Base-by-base conservation (phyloP, 495 filamentous ascomycete species). In the Aspergillus carlsbadensis region DNA sequence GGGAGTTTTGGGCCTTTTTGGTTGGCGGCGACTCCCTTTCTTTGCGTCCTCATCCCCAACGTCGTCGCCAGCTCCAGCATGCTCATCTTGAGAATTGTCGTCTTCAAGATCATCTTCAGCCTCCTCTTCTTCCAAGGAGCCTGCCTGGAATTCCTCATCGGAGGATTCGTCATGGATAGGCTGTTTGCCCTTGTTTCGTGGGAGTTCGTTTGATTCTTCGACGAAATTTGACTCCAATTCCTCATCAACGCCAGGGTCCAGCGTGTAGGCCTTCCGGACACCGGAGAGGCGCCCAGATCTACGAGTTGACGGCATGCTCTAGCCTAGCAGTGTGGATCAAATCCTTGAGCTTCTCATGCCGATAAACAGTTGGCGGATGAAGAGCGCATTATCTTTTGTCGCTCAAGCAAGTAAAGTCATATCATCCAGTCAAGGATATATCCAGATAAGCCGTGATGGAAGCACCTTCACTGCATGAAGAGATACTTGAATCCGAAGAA, bases 201-300 rank as follows among this genome's bases (percentile, higher is more conserved):
- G 21, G 5, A 49, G 10, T 4, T 20, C 24, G 33, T 31, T 45
- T 13, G 15, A 18, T 29, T 56, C 37, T 14, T 11, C 44, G 21
- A 47, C 22, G n/a, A 18, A 26, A 26, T 35, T 37, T 35, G 45
- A 42, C 14, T 67, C 68, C 3, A 65, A 68, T 0, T 69, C 65
- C 29, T 75, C 73, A 31, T 61, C 70, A 3, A 65, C 61, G 33
- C 75, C 69, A 15, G 69, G 66, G 58, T 76, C 75, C 40, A 68
- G 51, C 5, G 62, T 68, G 61, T 78, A 78, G 10, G 64, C 67
- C 5, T 65, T 64, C 43, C 59, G 63, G 34, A 65, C 51, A 22
- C 69, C 64, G 47, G 65, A 65, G n/a, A 60, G 45, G 49, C 75
- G 75, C 24, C 53, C 67, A 10, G 75, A 78, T 56, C 72, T 70